Percentiles rank a stretch among this genome's conserved stretches.
Conservation (phyloP, 805 yeast genomes). For the Brettanomyces anomalus region DNA sequence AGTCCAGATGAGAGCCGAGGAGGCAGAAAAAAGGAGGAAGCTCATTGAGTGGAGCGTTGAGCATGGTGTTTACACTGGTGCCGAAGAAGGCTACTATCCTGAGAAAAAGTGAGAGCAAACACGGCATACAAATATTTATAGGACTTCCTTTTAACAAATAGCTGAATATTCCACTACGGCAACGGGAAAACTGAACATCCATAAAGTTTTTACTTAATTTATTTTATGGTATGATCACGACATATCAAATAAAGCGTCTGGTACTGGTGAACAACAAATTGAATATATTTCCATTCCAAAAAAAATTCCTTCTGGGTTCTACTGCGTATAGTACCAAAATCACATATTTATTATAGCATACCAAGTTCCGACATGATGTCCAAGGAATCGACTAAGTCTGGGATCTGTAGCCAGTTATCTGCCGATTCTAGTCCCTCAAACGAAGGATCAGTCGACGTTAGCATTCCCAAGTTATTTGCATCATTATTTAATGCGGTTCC, state of each 20-base stretch:
- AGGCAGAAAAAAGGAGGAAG: conserved; percentile 22
- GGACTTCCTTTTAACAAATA: no score
- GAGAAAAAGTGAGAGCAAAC: neutral
- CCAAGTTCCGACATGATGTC: conserved; percentile 1
- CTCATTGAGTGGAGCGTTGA: conserved; percentile 25
- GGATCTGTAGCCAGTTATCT: conserved; percentile 13
- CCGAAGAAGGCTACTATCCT: conserved; percentile 13
- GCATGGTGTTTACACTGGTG: conserved; percentile 24
- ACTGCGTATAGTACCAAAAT: neutral
- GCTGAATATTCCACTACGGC: no score
- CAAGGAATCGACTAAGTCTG: conserved; percentile 7
- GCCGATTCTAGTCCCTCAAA: neutral
- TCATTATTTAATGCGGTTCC: neutral
- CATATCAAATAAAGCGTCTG: neutral
- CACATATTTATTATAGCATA: neutral
- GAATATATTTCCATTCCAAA: no score
- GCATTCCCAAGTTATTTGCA: neutral
- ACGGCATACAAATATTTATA: no score
- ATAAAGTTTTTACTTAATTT: no score
- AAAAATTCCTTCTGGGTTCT: no score
- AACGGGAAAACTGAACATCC: no score
- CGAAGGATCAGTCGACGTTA: neutral
- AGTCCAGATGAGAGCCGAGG: conserved; percentile 21
- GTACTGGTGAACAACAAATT: no score
- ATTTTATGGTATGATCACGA: no score